Percentiles rank a stretch among this genome's conserved stretches.
phyloP scores from a whole-genome alignment of 2,329 filamentous ascomycete species.

The Colletotrichum eleusines region DNA sequence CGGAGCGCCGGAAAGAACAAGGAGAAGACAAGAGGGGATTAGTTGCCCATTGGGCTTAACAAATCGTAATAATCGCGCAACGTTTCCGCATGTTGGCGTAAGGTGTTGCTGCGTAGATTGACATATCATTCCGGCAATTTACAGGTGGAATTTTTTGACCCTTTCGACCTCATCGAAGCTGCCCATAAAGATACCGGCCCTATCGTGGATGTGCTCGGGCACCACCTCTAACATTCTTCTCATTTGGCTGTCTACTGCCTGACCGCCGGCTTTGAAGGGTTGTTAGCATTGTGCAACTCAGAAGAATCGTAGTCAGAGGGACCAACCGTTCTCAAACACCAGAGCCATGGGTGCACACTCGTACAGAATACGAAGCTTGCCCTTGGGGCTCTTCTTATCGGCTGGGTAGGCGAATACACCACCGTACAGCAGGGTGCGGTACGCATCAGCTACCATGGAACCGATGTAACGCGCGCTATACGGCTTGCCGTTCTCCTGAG shows the following conservation, averaged over 20 bases:
- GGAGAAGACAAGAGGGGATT: slow-evolving; percentile 39
- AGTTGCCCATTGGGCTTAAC: slow-evolving; percentile 41
- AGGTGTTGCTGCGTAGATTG: slow-evolving; percentile 10
- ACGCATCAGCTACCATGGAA: slow-evolving; percentile 98
- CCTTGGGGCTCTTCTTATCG: slow-evolving; percentile 98
- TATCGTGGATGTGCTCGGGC: slow-evolving; percentile 94
- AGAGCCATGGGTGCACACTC: slow-evolving; percentile 99
- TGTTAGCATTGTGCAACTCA: slow-evolving; percentile 10
- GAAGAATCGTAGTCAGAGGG: background rate
- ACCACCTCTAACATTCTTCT: slow-evolving; percentile 88
- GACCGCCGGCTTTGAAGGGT: slow-evolving; percentile 78
- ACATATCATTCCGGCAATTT: slow-evolving; percentile 19
- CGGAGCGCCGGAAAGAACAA: slow-evolving; percentile 41
- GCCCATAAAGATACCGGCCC: slow-evolving; percentile 95
- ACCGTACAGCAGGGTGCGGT: slow-evolving; percentile 93
- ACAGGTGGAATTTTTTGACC: slow-evolving; percentile 85
- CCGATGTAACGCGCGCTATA: slow-evolving; percentile 97
- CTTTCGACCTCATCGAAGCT: slow-evolving; percentile 96
- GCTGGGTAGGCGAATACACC: slow-evolving; percentile 98
- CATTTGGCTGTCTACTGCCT: slow-evolving; percentile 94
- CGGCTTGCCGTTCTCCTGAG: slow-evolving; percentile 81
- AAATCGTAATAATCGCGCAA: slow-evolving; percentile 10
- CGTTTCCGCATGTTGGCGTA: slow-evolving; percentile 2
- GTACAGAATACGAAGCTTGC: slow-evolving; percentile 96
- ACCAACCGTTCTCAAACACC: slow-evolving; percentile 96